Base-by-base conservation (phyloP, 2,329 filamentous ascomycete genomes). In the Fusarium tanahbumbuense region DNA sequence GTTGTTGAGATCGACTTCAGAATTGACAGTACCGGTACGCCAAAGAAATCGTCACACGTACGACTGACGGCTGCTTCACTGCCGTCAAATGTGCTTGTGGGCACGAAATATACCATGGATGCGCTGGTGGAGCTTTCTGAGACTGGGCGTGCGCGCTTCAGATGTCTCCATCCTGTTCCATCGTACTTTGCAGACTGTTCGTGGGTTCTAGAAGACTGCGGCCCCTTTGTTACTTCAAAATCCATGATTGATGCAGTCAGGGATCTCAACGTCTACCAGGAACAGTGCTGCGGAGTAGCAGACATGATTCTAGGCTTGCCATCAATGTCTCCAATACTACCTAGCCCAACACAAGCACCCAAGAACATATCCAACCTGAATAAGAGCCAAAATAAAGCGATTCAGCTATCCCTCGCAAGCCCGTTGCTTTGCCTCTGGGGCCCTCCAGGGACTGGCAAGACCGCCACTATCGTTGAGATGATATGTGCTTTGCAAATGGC, bases 371-470 rank as follows among this genome's bases (percentile, higher is more conserved):
- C 22, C 11, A 46, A 55, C 6, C 15, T 74, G 23, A 74, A 74
- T 5, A 23, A 42, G 0, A 73, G 71, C 18, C 73, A 75, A 20
- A 73, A 47, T 15, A 11, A 41, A 3, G 72, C 73, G 3, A 60
- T 73, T 2, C 23, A 53, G 1, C 20, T 68, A 6, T 40, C 81
- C 5, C 63, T 82, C 30, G 72, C 46, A 2, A 67, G 75, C 48
- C 71, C 75, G 7, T 64, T 84, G 5, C 79, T 79, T 4, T 82
- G 80, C 46, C 74, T 84, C 5, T 83, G 82, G 81, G 82, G 81
- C 0, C 81, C 82, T 15, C 82, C 82, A 2, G 83, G 83, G 6
- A 83, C 82, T 1, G 82, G 81, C 6, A 84, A 84, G 62, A 83
- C 82, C 0, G 77, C 81, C 37, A 83, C 81, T 0, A 78, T 83